Evolutionary conservation across 2,329 filamentous ascomycete species (phyloP), one percentile per base, ranked within the genome.

Genomic region (Cordyceps tenuipes): DNA sequence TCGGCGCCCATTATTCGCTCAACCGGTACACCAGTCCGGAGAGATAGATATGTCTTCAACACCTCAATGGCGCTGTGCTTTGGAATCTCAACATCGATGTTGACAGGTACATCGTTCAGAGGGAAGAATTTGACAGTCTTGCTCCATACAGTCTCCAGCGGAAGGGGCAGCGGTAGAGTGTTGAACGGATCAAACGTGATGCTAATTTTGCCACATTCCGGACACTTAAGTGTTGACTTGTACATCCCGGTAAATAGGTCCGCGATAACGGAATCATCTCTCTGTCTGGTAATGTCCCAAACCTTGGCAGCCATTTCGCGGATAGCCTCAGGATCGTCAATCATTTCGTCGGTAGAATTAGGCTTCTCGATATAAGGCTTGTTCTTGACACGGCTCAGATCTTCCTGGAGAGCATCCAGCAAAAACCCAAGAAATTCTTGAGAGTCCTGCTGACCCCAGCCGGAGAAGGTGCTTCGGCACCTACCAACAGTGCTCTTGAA

Each of bases 101-200:
- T 77, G 56, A 93, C 79, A 0, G 91, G 89, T 2, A 77, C 75
- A 59, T 89, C 85, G 61, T 87, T 84, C 1, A 94, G 76, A 2
- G 92, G 91, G 62, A 90, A 87, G 70, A 89, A 97, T 59, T 83
- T 87, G 65, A 97, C 77, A 1, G 81, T 79, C 64, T 88, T 87
- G 61, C 78, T 80, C 88, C 91, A 96, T 49, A 90, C 82, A 64
- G 88, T 91, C 71, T 94, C 88, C 59, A 96, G 84, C 0, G 94
- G 94, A 39, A 99, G 77, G 61, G 95, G 94, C 26, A 99, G 77
- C 0, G 94, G 97, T 62, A 99, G 76, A 65, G 95, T 94, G 72
- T 91, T 97, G 79, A 96, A 99, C 0, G 94, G 94, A 71, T 99
- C 94, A 69, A 99, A 99, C 0, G 94, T 97, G 67, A 99, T 96